Evolutionary conservation across 2,329 filamentous ascomycete genomes (phyloP), one percentile per base, ranked within the genome.

Genomic region (Dothistroma pini): DNA sequence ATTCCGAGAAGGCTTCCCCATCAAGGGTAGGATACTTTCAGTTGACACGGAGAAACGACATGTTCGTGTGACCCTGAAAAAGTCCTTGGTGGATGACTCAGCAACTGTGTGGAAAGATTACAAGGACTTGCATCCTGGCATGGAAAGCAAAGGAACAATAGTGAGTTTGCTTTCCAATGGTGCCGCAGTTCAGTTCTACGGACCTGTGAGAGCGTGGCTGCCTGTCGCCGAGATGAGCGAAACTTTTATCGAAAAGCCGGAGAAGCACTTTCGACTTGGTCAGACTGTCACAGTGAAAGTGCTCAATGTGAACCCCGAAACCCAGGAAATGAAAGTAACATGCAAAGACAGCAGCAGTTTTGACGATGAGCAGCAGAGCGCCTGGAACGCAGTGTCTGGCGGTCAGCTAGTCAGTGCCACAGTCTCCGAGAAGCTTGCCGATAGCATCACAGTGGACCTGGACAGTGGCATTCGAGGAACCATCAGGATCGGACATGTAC

Each of bases 171-270:
- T 91, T 59, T 77, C 84, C 3, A 86, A 86, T 57, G 95, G 95
- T 61, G 95, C 95, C 11, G 86, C 93, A 19, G 89, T 99, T 57
- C 91, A 96, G 72, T 99, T 97, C 76, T 99, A 96, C 71, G 91
- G 91, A 19, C 78, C 82, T 9, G 81, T 99, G 21, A 86, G 86
- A 66, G 96, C 89, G 9, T 99, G 96, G 79, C 82, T 99, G 58
- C 95, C 95, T 1, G 88, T 96, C 0, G 90, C 90, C 1, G 93
- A 99, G 76, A 99, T 99, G 95, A 97, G 95, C 74, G 95, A 99
- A 74, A 92, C 93, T 11, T 97, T 89, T 72, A 97, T 99, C 70
- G 85, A 89, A 67, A 90, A 97, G 71, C 92, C 95, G 4, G 86
- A 85, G 51, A 87, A 96, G 71, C 93, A 97, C 76, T 99, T 99